phyloP scores from a whole-genome alignment of 768 basidiomycete genomes.

The Pluteus cervinus region DNA sequence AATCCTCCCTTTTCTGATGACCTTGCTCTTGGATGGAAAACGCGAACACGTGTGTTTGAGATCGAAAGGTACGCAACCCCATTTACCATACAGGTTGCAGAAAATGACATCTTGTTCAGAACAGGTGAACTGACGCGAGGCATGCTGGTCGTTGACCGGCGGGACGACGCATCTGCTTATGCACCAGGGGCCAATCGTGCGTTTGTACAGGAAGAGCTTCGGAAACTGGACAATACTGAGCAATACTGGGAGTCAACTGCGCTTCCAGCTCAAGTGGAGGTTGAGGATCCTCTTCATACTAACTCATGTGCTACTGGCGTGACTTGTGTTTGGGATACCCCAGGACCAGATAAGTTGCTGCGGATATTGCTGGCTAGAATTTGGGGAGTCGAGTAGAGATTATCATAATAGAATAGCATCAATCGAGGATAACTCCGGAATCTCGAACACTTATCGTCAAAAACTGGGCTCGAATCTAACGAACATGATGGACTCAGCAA shows the following conservation, averaged over 20 bases:
- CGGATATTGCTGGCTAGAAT: constrained; percentile 45
- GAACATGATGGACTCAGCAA: too few relatives aligned
- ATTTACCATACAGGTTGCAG: constrained; percentile 1
- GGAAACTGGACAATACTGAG: constrained; percentile 25
- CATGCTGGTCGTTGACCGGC: constrained; percentile 81
- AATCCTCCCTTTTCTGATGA: constrained; percentile 46
- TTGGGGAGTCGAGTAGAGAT: constrained; percentile 52
- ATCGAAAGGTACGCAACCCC: constrained; percentile 52
- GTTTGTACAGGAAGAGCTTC: constrained; percentile 49
- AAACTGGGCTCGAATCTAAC: too few relatives aligned
- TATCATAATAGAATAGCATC: too few relatives aligned
- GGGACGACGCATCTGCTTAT: constrained; percentile 60
- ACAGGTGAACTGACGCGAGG: constrained; percentile 77
- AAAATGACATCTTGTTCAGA: constrained; percentile 25
- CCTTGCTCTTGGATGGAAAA: constrained; percentile 50
- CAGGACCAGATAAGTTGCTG: constrained; percentile 51
- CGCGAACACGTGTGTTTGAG: constrained; percentile 47
- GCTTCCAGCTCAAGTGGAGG: constrained; percentile 48
- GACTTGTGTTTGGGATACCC: constrained; percentile 50
- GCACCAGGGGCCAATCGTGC: constrained; percentile 62
- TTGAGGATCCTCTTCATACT: constrained; percentile 25
- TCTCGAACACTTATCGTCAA: too few relatives aligned
- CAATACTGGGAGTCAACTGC: constrained; percentile 42
- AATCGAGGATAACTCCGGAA: too few relatives aligned
- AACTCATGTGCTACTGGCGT: constrained; percentile 26